These are phyloP conservation scores for Aciculoconidium aculeatum DNA, from an alignment of 805 yeast species.

Conservation along the genomic window DNA sequence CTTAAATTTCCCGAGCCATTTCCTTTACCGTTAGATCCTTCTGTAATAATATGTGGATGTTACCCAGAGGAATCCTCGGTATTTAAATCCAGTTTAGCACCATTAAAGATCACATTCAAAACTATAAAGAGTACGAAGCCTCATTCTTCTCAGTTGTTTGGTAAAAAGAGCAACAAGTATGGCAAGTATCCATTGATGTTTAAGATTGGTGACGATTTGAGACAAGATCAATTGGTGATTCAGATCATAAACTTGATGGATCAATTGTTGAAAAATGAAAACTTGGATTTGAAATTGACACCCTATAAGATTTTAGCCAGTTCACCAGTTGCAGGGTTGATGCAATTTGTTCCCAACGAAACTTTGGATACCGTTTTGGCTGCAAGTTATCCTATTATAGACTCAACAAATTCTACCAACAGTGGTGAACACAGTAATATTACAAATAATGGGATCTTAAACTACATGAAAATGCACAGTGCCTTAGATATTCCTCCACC, in stretches of 20 bases:
- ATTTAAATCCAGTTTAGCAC: slow-evolving; percentile 87
- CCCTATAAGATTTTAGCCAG: slow-evolving; percentile 92
- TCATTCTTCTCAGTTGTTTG: slow-evolving; percentile 27
- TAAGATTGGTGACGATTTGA: slow-evolving; percentile 89
- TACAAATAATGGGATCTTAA: slow-evolving; percentile 63
- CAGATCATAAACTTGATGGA: slow-evolving; percentile 92
- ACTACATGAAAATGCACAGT: slow-evolving; percentile 54
- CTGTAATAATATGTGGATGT: slow-evolving; percentile 65
- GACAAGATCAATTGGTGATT: slow-evolving; percentile 96
- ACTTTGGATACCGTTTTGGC: slow-evolving; percentile 76
- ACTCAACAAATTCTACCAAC: slow-evolving; percentile 3
- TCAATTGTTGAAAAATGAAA: slow-evolving; percentile 78
- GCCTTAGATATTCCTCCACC: slow-evolving; percentile 7
- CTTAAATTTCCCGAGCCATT: slow-evolving; percentile 49
- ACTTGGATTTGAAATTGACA: slow-evolving; percentile 77
- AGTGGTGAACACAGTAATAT: slow-evolving; percentile 4
- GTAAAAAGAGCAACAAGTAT: slow-evolving; percentile 23
- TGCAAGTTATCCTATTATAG: slow-evolving; percentile 15
- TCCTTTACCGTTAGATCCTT: slow-evolving; percentile 79
- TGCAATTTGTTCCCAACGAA: slow-evolving; percentile 91
- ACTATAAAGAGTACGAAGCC: slow-evolving; percentile 32
- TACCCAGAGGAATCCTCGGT: slow-evolving; percentile 77
- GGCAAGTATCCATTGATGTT: slow-evolving; percentile 77
- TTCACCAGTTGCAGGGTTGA: slow-evolving; percentile 84
- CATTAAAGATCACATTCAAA: slow-evolving; percentile 74